phyloP scores from a whole-genome alignment of 257 asterid species.

The Voacanga thouarsii region DNA sequence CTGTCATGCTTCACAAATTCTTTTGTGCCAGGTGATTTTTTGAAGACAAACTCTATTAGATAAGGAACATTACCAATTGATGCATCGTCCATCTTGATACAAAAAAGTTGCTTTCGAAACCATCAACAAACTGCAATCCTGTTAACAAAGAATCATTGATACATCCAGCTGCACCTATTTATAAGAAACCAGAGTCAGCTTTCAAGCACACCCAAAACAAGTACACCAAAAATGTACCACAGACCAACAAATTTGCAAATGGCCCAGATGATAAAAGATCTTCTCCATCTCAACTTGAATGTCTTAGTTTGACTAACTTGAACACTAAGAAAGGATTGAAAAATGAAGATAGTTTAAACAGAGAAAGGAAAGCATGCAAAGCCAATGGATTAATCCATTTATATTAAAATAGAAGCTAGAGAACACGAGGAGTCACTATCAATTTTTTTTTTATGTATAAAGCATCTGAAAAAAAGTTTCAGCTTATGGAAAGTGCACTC shows the following conservation, averaged over 20 bases:
- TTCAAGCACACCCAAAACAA: slow-evolving; percentile 6
- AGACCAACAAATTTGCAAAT: not conserved
- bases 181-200: slow-evolving; percentile 13
- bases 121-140: slow-evolving; percentile 85
- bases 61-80: slow-evolving; percentile 60
- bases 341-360: not conserved
- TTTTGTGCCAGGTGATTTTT: not conserved
- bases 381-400: not conserved
- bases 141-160: slow-evolving; percentile 72
- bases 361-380: not conserved
- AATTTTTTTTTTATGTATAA: not conserved
- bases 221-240: not conserved
- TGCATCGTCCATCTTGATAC: slow-evolving; percentile 92
- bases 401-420: not conserved
- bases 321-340: not conserved
- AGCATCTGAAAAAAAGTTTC: not conserved
- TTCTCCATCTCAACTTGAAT: not conserved
- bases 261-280: not conserved
- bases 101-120: slow-evolving; percentile 77
- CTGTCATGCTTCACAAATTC: not conserved
- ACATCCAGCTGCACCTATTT: slow-evolving; percentile 83
- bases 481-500: not conserved
- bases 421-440: not conserved
- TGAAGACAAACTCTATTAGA: slow-evolving; percentile 2
- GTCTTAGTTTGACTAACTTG: not conserved